These are phyloP conservation scores for Psilocybe cubensis DNA, from an alignment of 768 basidiomycete genomes.

Conservation along the genomic window DNA sequence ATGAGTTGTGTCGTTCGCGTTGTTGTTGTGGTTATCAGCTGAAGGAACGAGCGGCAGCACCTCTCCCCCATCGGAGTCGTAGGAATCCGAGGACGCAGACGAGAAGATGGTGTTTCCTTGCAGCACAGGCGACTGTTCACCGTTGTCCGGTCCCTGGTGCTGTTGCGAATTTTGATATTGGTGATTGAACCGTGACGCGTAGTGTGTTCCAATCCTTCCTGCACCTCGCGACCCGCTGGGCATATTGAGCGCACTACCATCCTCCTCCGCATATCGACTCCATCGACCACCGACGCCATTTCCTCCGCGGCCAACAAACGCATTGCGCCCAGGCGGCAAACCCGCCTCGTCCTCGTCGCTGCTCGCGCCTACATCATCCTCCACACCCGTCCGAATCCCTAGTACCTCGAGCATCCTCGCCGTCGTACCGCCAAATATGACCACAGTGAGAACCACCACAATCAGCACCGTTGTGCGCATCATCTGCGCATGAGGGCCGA, in stretches of 20 bases:
- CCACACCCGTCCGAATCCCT: constrained; percentile 94
- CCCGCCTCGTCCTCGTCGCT: constrained; percentile 55
- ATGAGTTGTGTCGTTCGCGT: constrained; percentile 13
- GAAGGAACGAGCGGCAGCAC: constrained; percentile 77
- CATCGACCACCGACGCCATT: constrained; percentile 38
- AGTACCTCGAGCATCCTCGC: constrained; percentile 95
- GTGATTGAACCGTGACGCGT: constrained; percentile 64
- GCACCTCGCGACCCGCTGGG: constrained; percentile 30
- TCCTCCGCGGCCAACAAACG: constrained; percentile 40
- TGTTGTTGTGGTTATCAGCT: constrained; percentile 25
- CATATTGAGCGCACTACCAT: constrained; percentile 36
- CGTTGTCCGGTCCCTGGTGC: too few relatives aligned
- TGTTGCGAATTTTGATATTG: constrained; percentile 36
- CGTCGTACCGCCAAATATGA: constrained; percentile 97
- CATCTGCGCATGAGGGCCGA: constrained; percentile 90
- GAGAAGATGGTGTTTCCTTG: constrained; percentile 54
- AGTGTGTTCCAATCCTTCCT: constrained; percentile 59
- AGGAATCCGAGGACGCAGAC: constrained; percentile 73
- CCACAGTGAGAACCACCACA: constrained; percentile 92
- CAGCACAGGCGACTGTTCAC: constrained; percentile 21
- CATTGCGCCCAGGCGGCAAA: constrained; percentile 27
- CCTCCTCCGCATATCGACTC: constrained; percentile 48
- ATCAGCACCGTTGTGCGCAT: constrained; percentile 93
- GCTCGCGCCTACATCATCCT: constrained; percentile 78
- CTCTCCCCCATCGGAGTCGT: constrained; percentile 78